Percentiles rank a stretch among this genome's conserved stretches.
Conservation (phyloP, 768 basidiomycete genomes). For the Collybia sordida region DNA sequence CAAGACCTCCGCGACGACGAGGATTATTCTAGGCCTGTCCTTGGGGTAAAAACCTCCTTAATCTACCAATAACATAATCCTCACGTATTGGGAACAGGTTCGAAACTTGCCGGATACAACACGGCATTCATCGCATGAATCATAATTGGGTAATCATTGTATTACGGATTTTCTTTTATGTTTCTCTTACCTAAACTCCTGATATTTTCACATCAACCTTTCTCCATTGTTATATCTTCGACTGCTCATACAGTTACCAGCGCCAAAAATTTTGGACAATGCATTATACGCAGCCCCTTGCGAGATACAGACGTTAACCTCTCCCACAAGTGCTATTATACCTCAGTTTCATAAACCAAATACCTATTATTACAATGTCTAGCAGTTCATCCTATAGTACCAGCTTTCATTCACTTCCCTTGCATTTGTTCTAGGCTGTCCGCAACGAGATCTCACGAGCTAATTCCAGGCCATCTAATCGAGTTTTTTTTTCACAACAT, state of each 20-base stretch:
- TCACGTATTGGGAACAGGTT: slow-evolving; percentile 33
- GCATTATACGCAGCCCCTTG: too few species aligned
- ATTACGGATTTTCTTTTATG: neutral
- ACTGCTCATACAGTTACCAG: too few species aligned
- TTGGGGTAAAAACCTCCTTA: slow-evolving; percentile 40
- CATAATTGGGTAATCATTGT: slow-evolving; percentile 6
- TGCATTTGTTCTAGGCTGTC: neutral
- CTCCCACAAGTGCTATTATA: slow-evolving; percentile 1
- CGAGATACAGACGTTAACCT: neutral
- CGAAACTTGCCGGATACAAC: slow-evolving; percentile 52
- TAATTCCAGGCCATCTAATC: neutral
- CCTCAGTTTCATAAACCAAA: neutral
- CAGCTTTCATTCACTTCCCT: neutral
- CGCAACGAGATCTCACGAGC: neutral
- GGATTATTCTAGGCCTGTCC: slow-evolving; percentile 55
- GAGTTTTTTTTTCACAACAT: neutral
- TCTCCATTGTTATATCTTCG: too few species aligned
- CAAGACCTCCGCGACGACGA: slow-evolving; percentile 47
- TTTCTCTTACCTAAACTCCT: neutral
- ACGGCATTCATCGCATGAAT: slow-evolving; percentile 29
- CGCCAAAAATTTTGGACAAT: too few species aligned
- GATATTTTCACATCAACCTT: too few species aligned
- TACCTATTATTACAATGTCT: neutral
- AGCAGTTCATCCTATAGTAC: too few species aligned
- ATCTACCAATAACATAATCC: slow-evolving; percentile 1